Base-by-base conservation (phyloP, 1,284 basidiomycete genomes). In the Spongispora temasekensis region DNA sequence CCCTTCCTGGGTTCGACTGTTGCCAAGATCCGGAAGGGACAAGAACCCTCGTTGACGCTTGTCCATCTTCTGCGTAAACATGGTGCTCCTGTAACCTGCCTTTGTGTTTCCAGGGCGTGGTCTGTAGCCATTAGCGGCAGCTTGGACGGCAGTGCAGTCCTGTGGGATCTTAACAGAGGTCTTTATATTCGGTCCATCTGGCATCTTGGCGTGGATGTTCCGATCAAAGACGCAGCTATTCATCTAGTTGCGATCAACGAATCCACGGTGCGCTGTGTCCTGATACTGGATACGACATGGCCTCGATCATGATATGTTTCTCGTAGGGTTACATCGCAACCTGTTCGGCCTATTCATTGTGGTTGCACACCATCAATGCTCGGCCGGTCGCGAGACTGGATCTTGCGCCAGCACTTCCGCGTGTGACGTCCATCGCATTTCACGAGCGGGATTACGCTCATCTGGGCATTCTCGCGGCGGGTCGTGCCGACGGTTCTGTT, bases 131-230 rank as follows among this genome's bases (percentile, higher is more conserved):
- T 97, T 51, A 96, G 91, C 62, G 94, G 94, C 7, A 91, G 92
- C 7, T 83, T 85, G 62, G 94, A 97, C 67, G 90, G 93, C 1
- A 92, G 88, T 61, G 94, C 90, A 0, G 89, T 90, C 17, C 67
- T 97, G 8, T 98, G 96, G 96, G 96, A 98, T 72, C 81, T 94
- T 58, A 97, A 98, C 69, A 82, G 89, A 42, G 87, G 90, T 17
- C 77, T 86, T 1, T 95, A 95, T 65, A 85, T 90, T 15, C 78
- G 89, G 57, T 90, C 90, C 0, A 87, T 94, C 35, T 86, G 86
- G 82, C 89, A 94, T 59, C 83, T 81, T 12, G 78, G 82, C 28
- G 72, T 65, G n/a, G 60, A 61, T 13, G 27, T 17, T 37, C n/a
- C 60, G 44, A 74, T 75, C 6, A 77, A 80, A 40, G 61, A 74